These are phyloP conservation scores for Metarhizium guizhouense DNA, from an alignment of 2,329 filamentous ascomycete species.

Conservation along the genomic window DNA sequence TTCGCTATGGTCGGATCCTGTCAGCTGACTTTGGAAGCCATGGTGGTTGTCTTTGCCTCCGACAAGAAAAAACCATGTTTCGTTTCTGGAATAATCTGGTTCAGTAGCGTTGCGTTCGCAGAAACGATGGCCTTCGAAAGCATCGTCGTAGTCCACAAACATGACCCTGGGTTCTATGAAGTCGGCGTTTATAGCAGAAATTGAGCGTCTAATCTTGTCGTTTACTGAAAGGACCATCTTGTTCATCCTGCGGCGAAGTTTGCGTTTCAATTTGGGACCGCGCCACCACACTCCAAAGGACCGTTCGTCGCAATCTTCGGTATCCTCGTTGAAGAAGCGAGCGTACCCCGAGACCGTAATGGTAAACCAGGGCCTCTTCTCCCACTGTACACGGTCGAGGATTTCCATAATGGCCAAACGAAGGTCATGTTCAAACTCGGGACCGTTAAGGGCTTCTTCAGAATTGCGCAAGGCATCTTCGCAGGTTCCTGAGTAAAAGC, in stretches of 20 bases:
- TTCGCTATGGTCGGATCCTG: not conserved
- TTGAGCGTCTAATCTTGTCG: conserved; percentile 25
- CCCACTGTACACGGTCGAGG: conserved; percentile 33
- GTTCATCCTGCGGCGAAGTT: conserved; percentile 32
- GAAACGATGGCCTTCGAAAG: conserved; percentile 37
- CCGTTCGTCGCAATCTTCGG: conserved; percentile 31
- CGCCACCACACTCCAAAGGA: conserved; percentile 38
- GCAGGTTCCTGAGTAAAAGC: conserved; percentile 37
- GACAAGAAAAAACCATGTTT: conserved; percentile 41
- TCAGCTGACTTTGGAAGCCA: not conserved
- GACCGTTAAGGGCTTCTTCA: conserved; percentile 22
- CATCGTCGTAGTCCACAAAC: conserved; percentile 36
- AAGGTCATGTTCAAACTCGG: conserved; percentile 30
- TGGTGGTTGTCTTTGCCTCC: conserved; percentile 31
- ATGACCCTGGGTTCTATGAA: conserved; percentile 28
- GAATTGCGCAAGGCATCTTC: conserved; percentile 27
- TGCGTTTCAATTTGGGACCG: conserved; percentile 30
- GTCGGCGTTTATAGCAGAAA: conserved; percentile 26
- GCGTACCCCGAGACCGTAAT: conserved; percentile 39
- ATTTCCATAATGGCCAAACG: conserved; percentile 32
- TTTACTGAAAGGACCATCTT: conserved; percentile 34
- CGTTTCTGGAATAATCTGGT: conserved; percentile 32
- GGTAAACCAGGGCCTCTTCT: conserved; percentile 32
- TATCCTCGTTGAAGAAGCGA: conserved; percentile 37
- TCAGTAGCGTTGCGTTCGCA: conserved; percentile 30